Evolutionary conservation across 1,284 basidiomycete genomes (phyloP), one percentile per base, ranked within the genome.

Genomic region (Cystobasidium pallidum): DNA sequence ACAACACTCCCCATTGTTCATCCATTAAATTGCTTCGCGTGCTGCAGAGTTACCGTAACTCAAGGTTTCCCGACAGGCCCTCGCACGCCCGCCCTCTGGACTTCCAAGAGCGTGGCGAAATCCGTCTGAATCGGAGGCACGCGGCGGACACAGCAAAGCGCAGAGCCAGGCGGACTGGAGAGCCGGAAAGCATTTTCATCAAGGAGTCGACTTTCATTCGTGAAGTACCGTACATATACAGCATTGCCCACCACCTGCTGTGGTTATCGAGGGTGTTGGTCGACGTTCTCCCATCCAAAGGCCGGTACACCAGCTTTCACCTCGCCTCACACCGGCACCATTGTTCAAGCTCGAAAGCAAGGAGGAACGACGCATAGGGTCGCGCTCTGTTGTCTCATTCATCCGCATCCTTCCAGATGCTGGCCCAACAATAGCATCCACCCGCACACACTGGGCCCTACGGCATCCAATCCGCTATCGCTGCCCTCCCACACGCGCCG

Each of bases 51-150:
- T 39, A 39, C 13, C 43, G 43, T 45, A 45, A n/a, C 43, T 45
- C 43, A 45, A 45, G 43, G 43, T 45, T 45, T n/a, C n/a, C n/a
- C 43, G n/a, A 45, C 4, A 45, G 43, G 43, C 43, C 43, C n/a
- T n/a, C n/a, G n/a, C n/a, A n/a, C n/a, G n/a, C n/a, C n/a, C n/a
- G n/a, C n/a, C n/a, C n/a, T n/a, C n/a, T n/a, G n/a, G n/a, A n/a
- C n/a, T n/a, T n/a, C n/a, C n/a, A n/a, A n/a, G n/a, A 45, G 43
- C 43, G 43, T 45, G 43, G 43, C 43, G 43, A 45, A n/a, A 19
- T 19, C 43, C 43, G 43, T 45, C 43, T 15, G 43, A 15, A 15
- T 45, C 43, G 43, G 43, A 45, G 43, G 43, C 43, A 45, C 43
- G 43, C 43, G 19, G 43, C 43, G 15, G 19, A n/a, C 11, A 45